Evolutionary conservation across 1,139 yeast species (phyloP), one percentile per base, ranked within the genome.

Genomic region (Chernovozyma aurita): DNA sequence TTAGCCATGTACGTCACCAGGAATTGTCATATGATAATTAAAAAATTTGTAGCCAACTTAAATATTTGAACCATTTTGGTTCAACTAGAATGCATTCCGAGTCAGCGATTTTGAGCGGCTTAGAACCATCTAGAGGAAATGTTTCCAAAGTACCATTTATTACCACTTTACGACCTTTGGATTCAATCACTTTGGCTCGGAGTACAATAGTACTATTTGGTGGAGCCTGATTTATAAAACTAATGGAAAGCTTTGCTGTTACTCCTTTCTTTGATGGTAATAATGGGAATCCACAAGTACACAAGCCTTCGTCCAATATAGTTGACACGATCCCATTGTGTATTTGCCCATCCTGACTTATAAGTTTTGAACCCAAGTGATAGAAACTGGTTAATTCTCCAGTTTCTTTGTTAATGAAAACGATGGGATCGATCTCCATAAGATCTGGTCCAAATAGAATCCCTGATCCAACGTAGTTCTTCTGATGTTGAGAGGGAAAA

Each of bases 231-330:
- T 76, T 71, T 33, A 67, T 52, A 55, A 85, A 92, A 42, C 84
- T 70, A 14, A 92, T 69, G 13, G 74, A 64, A 31, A 92, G 64
- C 34, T 73, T 72, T 0, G 95, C 98, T 1, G 98, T 92, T 15
- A 92, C 96, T n/a, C 97, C 97, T 37, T 82, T 70, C 39, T 78
- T 76, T 38, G 81, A 78, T 1, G 98, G 97, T n/a, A 92, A 65
- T 24, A 72, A 62, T 4, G 90, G 80, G 53, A 88, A 92, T 15
- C 96, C 97, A 52, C 95, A 85, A 32, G 80, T 72, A 50, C 96
- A 87, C 31, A 92, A 65, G 0, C 85, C 81, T 55, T 92, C 98
- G 57, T 92, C 98, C 33, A 92, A 52, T 27, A 92, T 61, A 2
- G 96, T 82, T 1, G 96, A 78, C 2, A 90, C 62, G 4, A 90